phyloP scores from a whole-genome alignment of 306 rosid genomes.

The Cajanus cajan region DNA sequence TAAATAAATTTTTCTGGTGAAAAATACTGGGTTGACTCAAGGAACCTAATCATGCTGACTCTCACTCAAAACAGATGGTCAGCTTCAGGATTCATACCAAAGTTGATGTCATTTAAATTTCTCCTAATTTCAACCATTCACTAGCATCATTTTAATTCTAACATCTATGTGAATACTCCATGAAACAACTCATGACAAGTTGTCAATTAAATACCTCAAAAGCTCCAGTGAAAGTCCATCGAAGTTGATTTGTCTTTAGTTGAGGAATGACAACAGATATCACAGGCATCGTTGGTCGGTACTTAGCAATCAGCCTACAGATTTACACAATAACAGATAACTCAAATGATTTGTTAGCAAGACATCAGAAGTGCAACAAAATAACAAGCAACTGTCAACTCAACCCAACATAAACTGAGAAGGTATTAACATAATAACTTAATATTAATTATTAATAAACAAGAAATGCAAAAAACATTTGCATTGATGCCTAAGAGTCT shows the following conservation, averaged over 20 bases:
- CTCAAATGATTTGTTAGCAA: neutral
- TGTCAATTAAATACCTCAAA: conserved; percentile 61
- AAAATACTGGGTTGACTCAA: conserved; percentile 4
- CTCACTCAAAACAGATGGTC: neutral
- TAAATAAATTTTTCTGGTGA: neutral
- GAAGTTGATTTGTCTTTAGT: conserved; percentile 73
- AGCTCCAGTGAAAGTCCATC: conserved; percentile 89
- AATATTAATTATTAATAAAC: neutral
- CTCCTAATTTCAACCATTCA: neutral
- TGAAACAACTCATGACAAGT: neutral
- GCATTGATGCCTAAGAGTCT: neutral
- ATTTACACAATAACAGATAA: neutral
- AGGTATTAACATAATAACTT: neutral
- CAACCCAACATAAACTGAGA: neutral
- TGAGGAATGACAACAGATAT: conserved; percentile 78
- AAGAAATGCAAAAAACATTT: conserved; percentile 17
- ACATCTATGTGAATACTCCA: neutral
- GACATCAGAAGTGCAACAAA: neutral
- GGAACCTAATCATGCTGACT: neutral
- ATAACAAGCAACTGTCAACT: neutral
- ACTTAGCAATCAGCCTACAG: conserved; percentile 73
- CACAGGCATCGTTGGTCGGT: conserved; percentile 85
- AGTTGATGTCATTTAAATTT: neutral
- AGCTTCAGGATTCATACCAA: neutral
- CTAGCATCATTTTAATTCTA: conserved; percentile 17